phyloP scores from a whole-genome alignment of 148 eudicot genomes.

The Silene latifolia region DNA sequence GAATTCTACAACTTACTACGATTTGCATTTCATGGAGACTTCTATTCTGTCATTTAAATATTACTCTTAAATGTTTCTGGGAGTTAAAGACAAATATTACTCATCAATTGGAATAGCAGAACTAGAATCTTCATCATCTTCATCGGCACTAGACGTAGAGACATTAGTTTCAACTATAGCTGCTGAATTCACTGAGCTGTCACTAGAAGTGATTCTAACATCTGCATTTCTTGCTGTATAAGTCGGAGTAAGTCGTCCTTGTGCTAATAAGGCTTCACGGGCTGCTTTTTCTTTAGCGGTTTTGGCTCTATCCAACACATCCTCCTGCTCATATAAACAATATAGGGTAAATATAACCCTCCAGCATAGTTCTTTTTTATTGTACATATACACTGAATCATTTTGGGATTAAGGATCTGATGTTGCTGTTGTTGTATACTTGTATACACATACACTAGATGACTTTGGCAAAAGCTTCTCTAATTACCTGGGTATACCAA shows the following conservation, averaged over 20 bases:
- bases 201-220: slow-evolving; percentile 20
- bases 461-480: too few relatives aligned
- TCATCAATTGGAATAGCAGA: slow-evolving; percentile 38
- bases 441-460: too few relatives aligned
- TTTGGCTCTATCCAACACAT: slow-evolving; percentile 83
- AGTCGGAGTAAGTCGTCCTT: slow-evolving; percentile 40
- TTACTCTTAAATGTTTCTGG: neutral
- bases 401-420: too few relatives aligned
- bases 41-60: neutral
- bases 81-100: slow-evolving; percentile 16
- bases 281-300: slow-evolving; percentile 78
- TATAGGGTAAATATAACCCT: neutral
- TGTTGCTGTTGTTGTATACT: too few relatives aligned
- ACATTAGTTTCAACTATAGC: slow-evolving; percentile 18
- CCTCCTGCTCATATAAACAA: slow-evolving; percentile 49
- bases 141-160: slow-evolving; percentile 15
- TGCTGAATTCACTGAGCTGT: slow-evolving; percentile 15
- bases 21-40: neutral
- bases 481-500: too few relatives aligned
- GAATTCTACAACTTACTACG: neutral
- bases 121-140: slow-evolving; percentile 28
- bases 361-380: too few relatives aligned
- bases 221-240: slow-evolving; percentile 20
- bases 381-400: too few relatives aligned
- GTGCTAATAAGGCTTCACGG: slow-evolving; percentile 61